Conservation (phyloP, 2,329 filamentous ascomycete species). For the Thelonectria olida region DNA sequence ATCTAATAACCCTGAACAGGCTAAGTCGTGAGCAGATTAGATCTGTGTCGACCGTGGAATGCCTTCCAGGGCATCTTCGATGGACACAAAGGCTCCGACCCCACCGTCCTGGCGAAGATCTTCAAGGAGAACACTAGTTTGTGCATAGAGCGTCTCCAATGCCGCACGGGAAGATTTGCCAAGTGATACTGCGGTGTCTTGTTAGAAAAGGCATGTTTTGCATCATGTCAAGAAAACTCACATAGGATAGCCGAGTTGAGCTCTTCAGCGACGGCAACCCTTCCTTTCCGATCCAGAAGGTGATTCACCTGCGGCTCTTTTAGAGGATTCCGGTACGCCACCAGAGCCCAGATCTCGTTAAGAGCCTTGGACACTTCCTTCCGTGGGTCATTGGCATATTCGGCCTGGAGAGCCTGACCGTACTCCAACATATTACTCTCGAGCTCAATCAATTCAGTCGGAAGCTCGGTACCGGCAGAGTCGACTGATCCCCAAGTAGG, state of each 20-base stretch:
- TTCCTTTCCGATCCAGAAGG: slow-evolving; percentile 78
- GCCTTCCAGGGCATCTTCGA: slow-evolving; percentile 59
- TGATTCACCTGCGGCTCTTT: slow-evolving; percentile 79
- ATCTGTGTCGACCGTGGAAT: slow-evolving; percentile 52
- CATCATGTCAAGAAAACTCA: slow-evolving; percentile 55
- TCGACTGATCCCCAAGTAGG: slow-evolving; percentile 56
- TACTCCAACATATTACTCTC: slow-evolving; percentile 79
- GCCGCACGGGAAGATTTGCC: slow-evolving; percentile 90
- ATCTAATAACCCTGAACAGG: slow-evolving; percentile 5
- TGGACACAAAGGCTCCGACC: slow-evolving; percentile 81
- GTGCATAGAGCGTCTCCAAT: slow-evolving; percentile 84
- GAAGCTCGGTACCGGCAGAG: slow-evolving; percentile 36
- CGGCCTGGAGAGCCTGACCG: slow-evolving; percentile 78
- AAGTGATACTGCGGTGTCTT: slow-evolving; percentile 74
- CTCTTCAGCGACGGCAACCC: slow-evolving; percentile 87
- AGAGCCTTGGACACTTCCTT: slow-evolving; percentile 78
- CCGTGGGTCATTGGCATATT: slow-evolving; percentile 78
- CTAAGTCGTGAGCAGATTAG: slow-evolving; percentile 30
- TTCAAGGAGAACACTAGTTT: slow-evolving; percentile 87
- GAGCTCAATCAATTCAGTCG: slow-evolving; percentile 54
- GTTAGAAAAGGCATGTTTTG: slow-evolving; percentile 28
- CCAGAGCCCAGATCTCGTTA: slow-evolving; percentile 84
- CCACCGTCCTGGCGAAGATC: slow-evolving; percentile 83
- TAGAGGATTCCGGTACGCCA: slow-evolving; percentile 86
- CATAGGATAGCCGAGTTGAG: slow-evolving; percentile 92